Evolutionary conservation across 805 yeast species (phyloP), one percentile per base, ranked within the genome.

Genomic region (Priceomyces melissophilus): DNA sequence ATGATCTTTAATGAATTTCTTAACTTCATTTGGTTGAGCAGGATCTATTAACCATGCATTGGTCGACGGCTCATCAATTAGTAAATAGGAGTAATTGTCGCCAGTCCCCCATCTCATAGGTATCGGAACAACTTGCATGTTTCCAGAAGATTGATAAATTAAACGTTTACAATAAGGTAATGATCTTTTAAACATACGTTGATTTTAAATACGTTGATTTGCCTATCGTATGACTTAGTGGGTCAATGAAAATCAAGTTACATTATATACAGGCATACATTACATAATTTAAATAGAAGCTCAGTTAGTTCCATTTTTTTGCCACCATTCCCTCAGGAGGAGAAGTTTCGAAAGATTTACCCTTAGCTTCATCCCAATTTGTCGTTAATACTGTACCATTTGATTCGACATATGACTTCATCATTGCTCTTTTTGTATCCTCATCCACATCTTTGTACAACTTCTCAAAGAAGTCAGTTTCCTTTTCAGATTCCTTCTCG

Each of bases 51-150:
- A 52, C 83, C 96, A 86, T 4, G 96, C 78, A 44, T 80, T 73
- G 36, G 68, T 74, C 5, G 88, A 73, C 12, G 71, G 67, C 16
- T 76, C 78, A 62, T 90, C 96, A 13, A 79, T 73, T 26, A 93
- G 58, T 8, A 90, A 60, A 59, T 93, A 93, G 52, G 90, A 76
- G 65, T 90, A 93, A 68, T 93, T 93, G 57, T 91, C 93, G 40
- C 97, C 96, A 17, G 79, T 59, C 40, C 91, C 87, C 97, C 98
- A 91, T 63, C 96, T 79, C 96, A 90, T 90, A 40, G 91, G 90
- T 50, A 93, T 78, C 25, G 84, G 65, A 51, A 79, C 74, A 42
- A 93, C 76, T 52, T 87, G 93, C 99, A 93, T 93, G 35, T 62
- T 75, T 52, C 87, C 50, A 12, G 8, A 20, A 20, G 25, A 20